phyloP scores from a whole-genome alignment of 2,329 filamentous ascomycete genomes.

The Penicillium sp. region DNA sequence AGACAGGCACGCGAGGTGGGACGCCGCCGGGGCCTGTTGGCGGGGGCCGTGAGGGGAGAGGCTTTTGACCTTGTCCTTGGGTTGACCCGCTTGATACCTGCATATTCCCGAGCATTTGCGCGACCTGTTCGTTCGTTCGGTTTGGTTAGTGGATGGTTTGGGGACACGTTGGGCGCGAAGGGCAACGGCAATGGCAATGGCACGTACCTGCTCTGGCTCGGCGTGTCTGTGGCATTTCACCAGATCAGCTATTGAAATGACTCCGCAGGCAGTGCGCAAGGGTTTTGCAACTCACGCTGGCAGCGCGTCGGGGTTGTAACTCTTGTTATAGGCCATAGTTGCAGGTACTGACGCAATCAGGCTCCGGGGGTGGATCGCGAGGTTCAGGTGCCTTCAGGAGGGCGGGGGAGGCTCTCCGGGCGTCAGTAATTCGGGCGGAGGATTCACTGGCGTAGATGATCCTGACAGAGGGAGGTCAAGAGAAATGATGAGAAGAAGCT shows the following conservation, averaged over 20 bases:
- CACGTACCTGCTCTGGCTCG: conserved; percentile 69
- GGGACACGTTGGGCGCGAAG: background rate
- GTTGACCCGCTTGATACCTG: conserved; percentile 30
- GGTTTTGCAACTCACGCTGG: conserved; percentile 69
- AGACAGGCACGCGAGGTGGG: conserved; percentile 33
- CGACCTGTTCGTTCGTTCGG: conserved; percentile 39
- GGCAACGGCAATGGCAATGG: background rate
- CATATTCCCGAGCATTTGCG: conserved; percentile 49
- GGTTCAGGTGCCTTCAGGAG: conserved; percentile 1
- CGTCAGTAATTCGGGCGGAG: background rate
- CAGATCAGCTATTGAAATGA: conserved; percentile 19
- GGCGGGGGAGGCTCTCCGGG: conserved; percentile 5
- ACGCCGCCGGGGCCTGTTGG: conserved; percentile 27
- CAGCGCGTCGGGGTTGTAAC: conserved; percentile 92
- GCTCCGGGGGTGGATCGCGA: conserved; percentile 4
- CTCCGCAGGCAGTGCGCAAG: background rate
- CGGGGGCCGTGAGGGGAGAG: conserved; percentile 30
- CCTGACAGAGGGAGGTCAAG: background rate
- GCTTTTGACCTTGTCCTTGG: conserved; percentile 29
- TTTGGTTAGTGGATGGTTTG: background rate
- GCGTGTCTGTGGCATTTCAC: conserved; percentile 61
- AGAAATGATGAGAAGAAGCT: conserved; percentile 6
- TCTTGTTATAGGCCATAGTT: conserved; percentile 89
- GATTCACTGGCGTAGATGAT: background rate
- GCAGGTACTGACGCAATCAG: conserved; percentile 32